Base-by-base conservation (phyloP, 257 asterid genomes). In the Scutellaria baicalensis region DNA sequence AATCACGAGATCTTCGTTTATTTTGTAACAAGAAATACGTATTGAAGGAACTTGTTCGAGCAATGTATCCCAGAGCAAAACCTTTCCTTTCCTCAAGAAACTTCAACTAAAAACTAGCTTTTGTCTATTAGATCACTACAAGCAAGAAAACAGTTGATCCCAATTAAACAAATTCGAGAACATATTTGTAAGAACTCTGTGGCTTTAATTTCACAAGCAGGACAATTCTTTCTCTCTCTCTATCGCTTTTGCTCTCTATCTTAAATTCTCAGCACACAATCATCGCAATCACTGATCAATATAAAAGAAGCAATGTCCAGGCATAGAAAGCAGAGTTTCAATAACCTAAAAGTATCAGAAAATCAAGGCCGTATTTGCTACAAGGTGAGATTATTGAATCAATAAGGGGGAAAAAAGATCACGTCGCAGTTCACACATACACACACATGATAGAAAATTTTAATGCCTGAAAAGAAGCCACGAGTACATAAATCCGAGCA, bases 31-130 rank as follows among this genome's bases (percentile, higher is more conserved):
- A 49, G 81, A 82, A 63, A 76, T 48, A 49, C 62, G 52, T 8
- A 52, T 56, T 9, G 71, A 17, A 36, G 72, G 71, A 14, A 17
- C 47, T 40, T 72, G 80, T 59, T 59, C 72, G 66, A 75, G 76
- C 9, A 73, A 31, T 10, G 74, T 47, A n/a, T 93, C 93, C 91
- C 92, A 87, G 54, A 85, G 88, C 71, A 85, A 60, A 38, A 70
- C 72, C 31, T 79, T n/a, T 0, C 80, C 21, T 77, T 71, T 82
- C 76, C 78, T 85, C 0, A 75, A 71, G 5, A 84, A 78, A 63
- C n/a, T n/a, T n/a, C n/a, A n/a, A n/a, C n/a, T n/a, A n/a, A n/a
- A n/a, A n/a, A n/a, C n/a, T n/a, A n/a, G n/a, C n/a, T n/a, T n/a
- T n/a, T n/a, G n/a, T n/a, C n/a, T 77, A 23, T 66, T 45, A 23